These are phyloP conservation scores for Dendrobium huoshanense DNA, from an alignment of 106 monocot species.

Conservation along the genomic window DNA sequence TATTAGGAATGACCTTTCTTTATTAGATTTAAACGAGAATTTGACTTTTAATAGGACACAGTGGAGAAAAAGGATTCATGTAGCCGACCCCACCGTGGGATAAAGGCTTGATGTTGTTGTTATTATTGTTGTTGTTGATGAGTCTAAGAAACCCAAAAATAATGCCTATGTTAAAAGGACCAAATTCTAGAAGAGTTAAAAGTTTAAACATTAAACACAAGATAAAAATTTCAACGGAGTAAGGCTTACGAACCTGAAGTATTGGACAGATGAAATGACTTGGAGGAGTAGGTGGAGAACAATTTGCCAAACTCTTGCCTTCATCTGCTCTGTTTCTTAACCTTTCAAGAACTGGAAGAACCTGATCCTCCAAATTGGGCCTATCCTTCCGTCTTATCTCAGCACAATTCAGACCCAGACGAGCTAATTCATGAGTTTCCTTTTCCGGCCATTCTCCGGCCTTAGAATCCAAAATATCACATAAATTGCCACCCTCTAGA, in stretches of 20 bases:
- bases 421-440: slow-evolving; percentile 48
- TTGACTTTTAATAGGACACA: too few species aligned
- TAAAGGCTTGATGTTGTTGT: too few species aligned
- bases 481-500: slow-evolving; percentile 30
- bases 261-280: slow-evolving; percentile 75
- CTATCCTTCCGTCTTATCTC: slow-evolving; percentile 57
- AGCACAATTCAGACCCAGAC: slow-evolving; percentile 50
- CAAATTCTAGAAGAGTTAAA: too few species aligned
- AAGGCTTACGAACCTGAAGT: slow-evolving; percentile 37
- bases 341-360: slow-evolving; percentile 52
- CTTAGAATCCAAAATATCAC: slow-evolving; percentile 44
- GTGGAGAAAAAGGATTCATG: too few species aligned
- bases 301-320: slow-evolving; percentile 1
- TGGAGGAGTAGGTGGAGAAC: slow-evolving; percentile 22
- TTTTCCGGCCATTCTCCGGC: slow-evolving; percentile 64
- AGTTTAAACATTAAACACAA: not conserved
- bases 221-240: not conserved
- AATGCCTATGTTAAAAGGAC: too few species aligned
- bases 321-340: slow-evolving; percentile 36
- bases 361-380: slow-evolving; percentile 44
- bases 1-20: too few species aligned
- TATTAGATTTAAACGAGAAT: too few species aligned
- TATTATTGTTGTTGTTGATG: too few species aligned
- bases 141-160: too few species aligned
- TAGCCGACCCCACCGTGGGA: too few species aligned